phyloP scores from a whole-genome alignment of 2,329 filamentous ascomycete genomes.

The Alternaria triticimaculans region DNA sequence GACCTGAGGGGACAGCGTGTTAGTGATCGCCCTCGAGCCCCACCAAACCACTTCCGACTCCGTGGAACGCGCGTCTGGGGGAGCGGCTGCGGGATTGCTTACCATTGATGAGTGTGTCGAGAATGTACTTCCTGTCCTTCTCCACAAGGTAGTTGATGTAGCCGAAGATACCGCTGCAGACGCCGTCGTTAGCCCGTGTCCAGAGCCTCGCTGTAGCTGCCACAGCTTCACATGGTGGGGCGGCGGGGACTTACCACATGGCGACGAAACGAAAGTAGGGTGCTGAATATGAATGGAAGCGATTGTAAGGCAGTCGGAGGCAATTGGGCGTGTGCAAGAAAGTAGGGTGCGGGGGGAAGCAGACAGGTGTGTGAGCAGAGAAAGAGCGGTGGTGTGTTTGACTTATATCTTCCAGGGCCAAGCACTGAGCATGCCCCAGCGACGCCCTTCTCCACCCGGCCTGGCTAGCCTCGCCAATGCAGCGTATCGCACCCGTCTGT shows the following conservation, averaged over 20 bases:
- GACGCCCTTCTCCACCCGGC: constrained; percentile 34
- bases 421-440: constrained; percentile 38
- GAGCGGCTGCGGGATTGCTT: constrained; percentile 48
- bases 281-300: constrained; percentile 33
- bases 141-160: constrained; percentile 99
- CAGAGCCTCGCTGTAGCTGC: not conserved
- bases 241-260: constrained; percentile 48
- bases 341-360: constrained; percentile 20
- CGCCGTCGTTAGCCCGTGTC: constrained; percentile 22
- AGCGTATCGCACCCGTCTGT: constrained; percentile 32
- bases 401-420: constrained; percentile 44
- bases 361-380: constrained; percentile 35
- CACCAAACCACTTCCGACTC: constrained; percentile 4
- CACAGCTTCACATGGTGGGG: constrained; percentile 22
- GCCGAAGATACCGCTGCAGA: constrained; percentile 85
- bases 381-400: constrained; percentile 46
- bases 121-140: constrained; percentile 96
- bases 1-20: constrained; percentile 63
- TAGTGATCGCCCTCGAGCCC: constrained; percentile 25
- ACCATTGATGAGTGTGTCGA: constrained; percentile 97
- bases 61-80: constrained; percentile 9
- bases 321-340: constrained; percentile 23
- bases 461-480: constrained; percentile 37
- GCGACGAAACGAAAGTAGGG: constrained; percentile 39
- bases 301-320: constrained; percentile 31